phyloP scores from a whole-genome alignment of 768 basidiomycete genomes.

The Auriculariales sp. region DNA sequence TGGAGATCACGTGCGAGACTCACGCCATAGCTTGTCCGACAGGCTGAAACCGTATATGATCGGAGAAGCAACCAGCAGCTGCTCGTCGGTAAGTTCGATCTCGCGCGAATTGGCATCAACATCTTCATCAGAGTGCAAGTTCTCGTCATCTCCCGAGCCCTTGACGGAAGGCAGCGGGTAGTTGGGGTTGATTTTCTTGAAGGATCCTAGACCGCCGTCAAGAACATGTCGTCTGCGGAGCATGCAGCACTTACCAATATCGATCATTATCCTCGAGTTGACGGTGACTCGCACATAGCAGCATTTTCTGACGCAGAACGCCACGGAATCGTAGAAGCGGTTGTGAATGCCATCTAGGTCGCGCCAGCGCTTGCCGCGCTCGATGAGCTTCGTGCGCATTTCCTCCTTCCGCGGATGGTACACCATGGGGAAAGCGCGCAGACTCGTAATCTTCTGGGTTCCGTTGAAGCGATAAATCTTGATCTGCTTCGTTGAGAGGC shows the following conservation, averaged over 20 bases:
- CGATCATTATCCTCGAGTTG: conserved; percentile 45
- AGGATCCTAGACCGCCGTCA: conserved; percentile 21
- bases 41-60: conserved; percentile 51
- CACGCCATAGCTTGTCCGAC: conserved; percentile 43
- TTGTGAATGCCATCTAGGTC: conserved; percentile 29
- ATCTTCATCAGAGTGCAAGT: not conserved
- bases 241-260: conserved; percentile 25
- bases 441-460: conserved; percentile 30
- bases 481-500: conserved; percentile 17
- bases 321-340: conserved; percentile 30
- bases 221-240: not conserved
- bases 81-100: conserved; percentile 27
- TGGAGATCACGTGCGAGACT: conserved; percentile 12
- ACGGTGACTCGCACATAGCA: conserved; percentile 9
- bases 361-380: conserved; percentile 45
- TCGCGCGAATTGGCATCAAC: not conserved
- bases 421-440: conserved; percentile 39
- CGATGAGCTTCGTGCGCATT: conserved; percentile 24
- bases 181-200: conserved; percentile 37
- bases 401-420: conserved; percentile 32
- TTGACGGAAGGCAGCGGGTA: conserved; percentile 21
- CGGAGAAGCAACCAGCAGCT: conserved; percentile 39
- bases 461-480: conserved; percentile 26
- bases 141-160: not conserved
- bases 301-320: not conserved